phyloP scores from a whole-genome alignment of 2,329 filamentous ascomycete genomes.

The Fusarium sp. region DNA sequence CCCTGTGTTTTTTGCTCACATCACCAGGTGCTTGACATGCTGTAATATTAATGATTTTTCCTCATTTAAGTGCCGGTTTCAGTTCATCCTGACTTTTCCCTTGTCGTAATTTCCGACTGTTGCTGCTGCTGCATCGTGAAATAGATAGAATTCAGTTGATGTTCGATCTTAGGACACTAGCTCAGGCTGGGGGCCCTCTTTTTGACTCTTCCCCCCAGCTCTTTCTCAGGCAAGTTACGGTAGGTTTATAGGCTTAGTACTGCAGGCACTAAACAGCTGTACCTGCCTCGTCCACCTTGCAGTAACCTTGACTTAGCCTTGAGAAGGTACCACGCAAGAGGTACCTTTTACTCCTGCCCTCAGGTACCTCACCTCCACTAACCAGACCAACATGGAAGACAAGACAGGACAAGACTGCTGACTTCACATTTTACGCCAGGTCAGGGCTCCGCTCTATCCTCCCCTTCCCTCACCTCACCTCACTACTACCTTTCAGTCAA shows the following conservation, averaged over 20 bases:
- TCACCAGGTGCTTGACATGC: conserved; percentile 8
- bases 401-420: conserved; percentile 11
- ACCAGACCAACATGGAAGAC: neutral
- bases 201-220: conserved; percentile 24
- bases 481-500: conserved; percentile 28
- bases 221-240: conserved; percentile 18
- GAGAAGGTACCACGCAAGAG: conserved; percentile 6
- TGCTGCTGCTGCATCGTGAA: conserved; percentile 16
- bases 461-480: conserved; percentile 26
- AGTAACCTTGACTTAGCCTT: conserved; percentile 20
- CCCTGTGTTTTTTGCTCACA: neutral
- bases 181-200: conserved; percentile 26
- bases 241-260: conserved; percentile 18
- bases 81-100: neutral
- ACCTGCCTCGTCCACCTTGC: conserved; percentile 24
- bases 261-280: conserved; percentile 19
- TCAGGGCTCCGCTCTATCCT: conserved; percentile 25
- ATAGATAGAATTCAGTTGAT: conserved; percentile 12
- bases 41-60: conserved; percentile 1
- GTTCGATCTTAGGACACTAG: conserved; percentile 22
- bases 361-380: neutral
- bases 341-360: conserved; percentile 6
- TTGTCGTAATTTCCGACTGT: neutral
- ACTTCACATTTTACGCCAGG: conserved; percentile 27
- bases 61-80: conserved; percentile 3